Evolutionary conservation across 2,329 filamentous ascomycete genomes (phyloP), one percentile per base, ranked within the genome.

Genomic region (Exutisphaerella laricina): DNA sequence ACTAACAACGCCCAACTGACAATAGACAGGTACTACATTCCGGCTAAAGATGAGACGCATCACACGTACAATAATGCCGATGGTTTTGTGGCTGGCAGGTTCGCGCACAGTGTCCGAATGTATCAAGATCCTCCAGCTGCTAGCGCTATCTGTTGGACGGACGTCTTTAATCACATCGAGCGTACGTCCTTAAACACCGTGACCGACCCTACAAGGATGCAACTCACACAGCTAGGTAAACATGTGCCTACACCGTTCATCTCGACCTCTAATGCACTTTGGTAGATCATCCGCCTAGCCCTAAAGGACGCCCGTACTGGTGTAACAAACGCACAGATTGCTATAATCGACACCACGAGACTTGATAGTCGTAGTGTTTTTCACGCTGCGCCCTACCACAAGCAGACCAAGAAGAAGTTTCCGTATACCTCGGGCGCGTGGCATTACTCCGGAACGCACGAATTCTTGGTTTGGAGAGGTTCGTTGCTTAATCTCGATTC

Each of bases 401-500:
- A 18, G 4, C 36, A 49, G 25, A 26, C 45, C 12, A 40, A 35
- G 21, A 33, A 43, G 9, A 45, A 39, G 23, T 28, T 6, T 2
- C 14, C 20, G 0, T 50, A 34, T 17, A 16, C 2, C n/a, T 21
- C 40, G 6, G 43, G 46, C 1, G 45, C 43, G 3, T 43, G 37
- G 25, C 18, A 29, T 1, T 53, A 53, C 29, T 12, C 17, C 4
- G 51, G 49, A 4, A 49, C 29, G 1, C 30, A 48, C 17, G 51
- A 54, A 25, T 48, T 43, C 16, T 37, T 54, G 3, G 35, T 54
- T 3, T 49, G 42, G 46, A 21, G 30, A 17, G 25, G 35, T 29
- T 7, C 1, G 35, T 16, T 23, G 4, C 32, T 12, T 26, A 6
- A 21, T 7, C 7, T 18, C 8, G 20, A n/a, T n/a, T n/a, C n/a